Evolutionary conservation across 768 basidiomycete species (phyloP).

Genomic region (Xerocomus spinulosus): DNA sequence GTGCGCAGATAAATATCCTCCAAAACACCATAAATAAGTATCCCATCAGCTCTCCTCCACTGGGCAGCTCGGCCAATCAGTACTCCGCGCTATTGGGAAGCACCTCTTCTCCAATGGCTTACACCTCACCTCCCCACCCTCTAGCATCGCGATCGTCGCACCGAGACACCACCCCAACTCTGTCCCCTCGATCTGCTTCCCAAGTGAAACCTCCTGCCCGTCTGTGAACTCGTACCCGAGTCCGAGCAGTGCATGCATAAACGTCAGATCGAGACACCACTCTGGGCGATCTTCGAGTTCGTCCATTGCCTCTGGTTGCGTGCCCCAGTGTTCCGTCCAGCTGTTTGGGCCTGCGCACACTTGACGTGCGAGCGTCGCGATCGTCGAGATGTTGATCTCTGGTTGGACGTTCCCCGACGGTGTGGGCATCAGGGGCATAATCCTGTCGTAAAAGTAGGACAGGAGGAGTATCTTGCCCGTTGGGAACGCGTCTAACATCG

Average conservation of each 20-base stretch:
- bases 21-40: no score
- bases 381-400: slow-evolving; percentile 47
- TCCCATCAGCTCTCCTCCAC: no score
- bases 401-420: slow-evolving; percentile 21
- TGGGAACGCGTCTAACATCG: slow-evolving; percentile 83
- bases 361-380: slow-evolving; percentile 58
- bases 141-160: slow-evolving; percentile 74
- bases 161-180: slow-evolving; percentile 95
- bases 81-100: no score
- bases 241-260: slow-evolving; percentile 84
- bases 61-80: no score
- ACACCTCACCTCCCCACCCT: slow-evolving; percentile 58
- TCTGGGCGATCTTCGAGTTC: slow-evolving; percentile 85
- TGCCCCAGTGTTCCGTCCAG: slow-evolving; percentile 52
- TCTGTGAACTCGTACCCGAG: slow-evolving; percentile 88
- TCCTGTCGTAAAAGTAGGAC: slow-evolving; percentile 97
- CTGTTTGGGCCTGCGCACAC: slow-evolving; percentile 67
- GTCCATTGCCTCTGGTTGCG: slow-evolving; percentile 43
- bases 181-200: slow-evolving; percentile 83
- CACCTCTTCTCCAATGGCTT: no score
- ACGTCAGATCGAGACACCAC: slow-evolving; percentile 94
- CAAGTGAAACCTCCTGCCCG: slow-evolving; percentile 63
- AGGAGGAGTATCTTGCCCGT: slow-evolving; percentile 83
- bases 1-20: no score
- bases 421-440: slow-evolving; percentile 63